phyloP scores from a whole-genome alignment of 2,329 filamentous ascomycete genomes.

The Aspergillus felis region DNA sequence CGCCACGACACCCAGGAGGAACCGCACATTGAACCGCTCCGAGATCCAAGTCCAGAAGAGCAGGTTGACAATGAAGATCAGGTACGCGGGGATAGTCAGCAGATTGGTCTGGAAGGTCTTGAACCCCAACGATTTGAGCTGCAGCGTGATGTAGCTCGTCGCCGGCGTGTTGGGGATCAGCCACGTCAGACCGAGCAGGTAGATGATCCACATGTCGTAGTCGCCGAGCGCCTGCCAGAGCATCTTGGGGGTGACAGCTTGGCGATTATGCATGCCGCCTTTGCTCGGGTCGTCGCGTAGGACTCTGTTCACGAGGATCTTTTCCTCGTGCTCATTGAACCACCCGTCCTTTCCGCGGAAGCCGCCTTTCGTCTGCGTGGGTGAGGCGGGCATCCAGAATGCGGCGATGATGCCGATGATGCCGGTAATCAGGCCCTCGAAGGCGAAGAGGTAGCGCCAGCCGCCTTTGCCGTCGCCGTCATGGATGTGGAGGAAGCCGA shows the following conservation, averaged over 20 bases:
- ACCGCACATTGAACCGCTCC: constrained; percentile 53
- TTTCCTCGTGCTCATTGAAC: constrained; percentile 65
- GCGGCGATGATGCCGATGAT: constrained; percentile 54
- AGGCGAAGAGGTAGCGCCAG: constrained; percentile 43
- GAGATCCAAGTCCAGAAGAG: constrained; percentile 52
- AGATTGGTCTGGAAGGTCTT: constrained; percentile 59
- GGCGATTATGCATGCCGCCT: constrained; percentile 59
- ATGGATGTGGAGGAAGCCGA: constrained; percentile 39
- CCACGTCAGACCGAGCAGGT: constrained; percentile 47
- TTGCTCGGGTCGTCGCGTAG: constrained; percentile 55
- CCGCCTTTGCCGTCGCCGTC: constrained; percentile 35
- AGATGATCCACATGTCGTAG: constrained; percentile 57
- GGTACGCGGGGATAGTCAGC: constrained; percentile 57
- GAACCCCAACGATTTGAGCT: constrained; percentile 53
- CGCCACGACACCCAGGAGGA: constrained; percentile 51
- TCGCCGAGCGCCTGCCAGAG: constrained; percentile 50
- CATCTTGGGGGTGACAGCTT: constrained; percentile 48
- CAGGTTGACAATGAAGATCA: constrained; percentile 56
- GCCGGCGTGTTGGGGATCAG: constrained; percentile 37
- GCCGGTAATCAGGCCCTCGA: constrained; percentile 48
- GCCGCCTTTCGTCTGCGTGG: constrained; percentile 59
- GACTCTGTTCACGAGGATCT: constrained; percentile 65
- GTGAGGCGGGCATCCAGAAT: constrained; percentile 60
- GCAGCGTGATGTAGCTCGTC: constrained; percentile 36
- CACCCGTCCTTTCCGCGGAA: constrained; percentile 62